Base-by-base conservation (phyloP, 768 basidiomycete genomes). In the Termitomyces sp. region DNA sequence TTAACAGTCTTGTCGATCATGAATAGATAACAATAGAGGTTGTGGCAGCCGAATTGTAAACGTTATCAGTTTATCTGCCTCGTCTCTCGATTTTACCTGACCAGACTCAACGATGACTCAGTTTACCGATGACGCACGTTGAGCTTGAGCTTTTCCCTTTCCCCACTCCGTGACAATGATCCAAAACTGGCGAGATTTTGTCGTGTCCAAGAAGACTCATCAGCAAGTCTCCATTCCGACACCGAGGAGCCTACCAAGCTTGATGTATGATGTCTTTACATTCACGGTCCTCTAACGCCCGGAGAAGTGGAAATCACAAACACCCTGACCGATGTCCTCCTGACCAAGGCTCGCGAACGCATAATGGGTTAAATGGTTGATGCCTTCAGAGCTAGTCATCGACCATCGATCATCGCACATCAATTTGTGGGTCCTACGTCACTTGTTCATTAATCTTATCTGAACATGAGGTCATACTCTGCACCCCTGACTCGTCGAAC, bases 281-380 rank as follows among this genome's bases (percentile, higher is more conserved):
- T 10, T 9, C 9, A 10, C 30, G 30, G 9, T 32, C 30, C 10
- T 32, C 30, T 9, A 10, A 32, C 30, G 30, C 30, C 30, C 10
- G 2, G 30, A 32, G 30, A 32, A 10, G 62, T 81, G 3, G 73
- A 73, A 51, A 78, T 79, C 21, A 78, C 77, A 1, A 73, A 73
- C 43, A 68, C 76, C 0, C 56, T 69, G n/a, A n/a, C n/a, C n/a
- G 68, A 73, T 17, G 60, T 66, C 5, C 66, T 90, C 3, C 69
- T 90, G n/a, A n/a, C 68, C 32, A 84, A 77, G 7, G 37, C 70
- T 92, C 17, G 80, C 79, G 17, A 68, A 62, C 28, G n/a, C n/a
- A n/a, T n/a, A n/a, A n/a, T n/a, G n/a, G n/a, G n/a, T n/a, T n/a
- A n/a, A n/a, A n/a, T n/a, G n/a, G n/a, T n/a, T n/a, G n/a, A n/a